Base-by-base conservation (phyloP, 208 protist species). In the Crithidia brevicula region DNA sequence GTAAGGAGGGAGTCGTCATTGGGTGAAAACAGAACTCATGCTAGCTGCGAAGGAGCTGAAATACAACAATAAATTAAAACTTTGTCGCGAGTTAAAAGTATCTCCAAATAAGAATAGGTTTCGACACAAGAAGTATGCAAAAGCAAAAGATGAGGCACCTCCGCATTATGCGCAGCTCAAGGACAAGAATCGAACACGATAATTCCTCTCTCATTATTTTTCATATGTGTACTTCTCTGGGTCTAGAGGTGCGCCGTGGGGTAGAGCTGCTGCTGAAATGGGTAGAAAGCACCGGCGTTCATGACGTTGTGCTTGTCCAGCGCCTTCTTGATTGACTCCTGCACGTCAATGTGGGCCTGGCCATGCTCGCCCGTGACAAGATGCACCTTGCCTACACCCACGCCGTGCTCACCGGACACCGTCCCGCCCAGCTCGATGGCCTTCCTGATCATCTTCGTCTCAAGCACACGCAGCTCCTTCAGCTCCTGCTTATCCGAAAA, bases 231-330 rank as follows among this genome's bases (percentile, higher is more conserved):
- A 40, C 36, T 13, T 7, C 36, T 40, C 10, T 40, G 10, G 36
- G 10, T 13, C 36, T 63, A 84, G 34, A 88, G 57, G 43, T 88
- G 66, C 0, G 74, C 78, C 4, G 72, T 83, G 0, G 74, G 78
- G 64, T 72, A 84, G 27, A 88, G 52, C 20, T 27, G 43, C 65
- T 85, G 79, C 62, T 91, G 79, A 34, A 47, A 50, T 1, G 78
- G 82, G 61, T 96, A 92, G 49, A 96, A 80, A 42, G 89, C 84
- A 15, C 87, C 90, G 9, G 92, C 84, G 67, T 97, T 97, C 82
- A 98, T 89, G 57, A 97, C 71, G 43, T 92, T 93, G 16, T 88
- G 65, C 64, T 86, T 88, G 69, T 97, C 94, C 23, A 98, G 71
- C 23, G 88, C 77, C 40, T 38, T 61, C 73, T 98, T 98, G 53